Evolutionary conservation across 306 rosid genomes (phyloP), one percentile per base, ranked within the genome.

Genomic region (Adenanthera pavonina): DNA sequence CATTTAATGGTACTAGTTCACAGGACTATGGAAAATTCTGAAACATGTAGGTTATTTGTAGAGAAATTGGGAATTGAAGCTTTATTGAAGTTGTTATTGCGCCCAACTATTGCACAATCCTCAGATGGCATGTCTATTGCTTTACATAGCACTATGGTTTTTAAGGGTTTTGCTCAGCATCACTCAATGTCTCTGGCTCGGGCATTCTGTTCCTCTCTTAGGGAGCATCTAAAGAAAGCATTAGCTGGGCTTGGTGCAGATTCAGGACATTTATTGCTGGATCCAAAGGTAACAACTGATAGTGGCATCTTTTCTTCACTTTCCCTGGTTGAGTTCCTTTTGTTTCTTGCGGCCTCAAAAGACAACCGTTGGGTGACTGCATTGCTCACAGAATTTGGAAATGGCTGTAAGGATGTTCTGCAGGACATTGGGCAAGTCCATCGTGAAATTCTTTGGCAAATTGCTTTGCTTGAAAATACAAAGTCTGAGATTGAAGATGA

Each of bases 71-170:
- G 98, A 68, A 95, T 95, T 83, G 97, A 91, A 72, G 97, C 92
- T 66, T 89, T 95, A 65, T 84, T 95, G 86, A 95, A 92, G 91
- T 89, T 95, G 78, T 78, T 95, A 49, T 80, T 92, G 60, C 91
- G 85, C 49, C 95, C 97, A 14, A 84, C 90, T 53, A 87, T 95
- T 83, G 92, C 93, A 51, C 98, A 95, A 80, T 95, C 97, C 68
- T 89, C 97, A 41, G 97, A 95, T 83, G 98, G 98, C 81, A 95
- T 90, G 97, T 89, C 98, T 69, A 89, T 95, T 90, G 97, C 98
- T 81, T 77, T 95, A 36, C 98, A 95, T 70, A 91, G 98, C 87
- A 95, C 97, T 70, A 95, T 95, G 98, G 98, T 95, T 51, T 95
- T 95, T 85, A 95, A 95, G 83, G 94, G 95, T 56, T 95, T 95